A percentile compares a stretch with the other conserved stretches of the same genome.
Evolutionary conservation across 192 early-diverging fungal genomes (phyloP).

Genomic region (Coemansia sp.): DNA sequence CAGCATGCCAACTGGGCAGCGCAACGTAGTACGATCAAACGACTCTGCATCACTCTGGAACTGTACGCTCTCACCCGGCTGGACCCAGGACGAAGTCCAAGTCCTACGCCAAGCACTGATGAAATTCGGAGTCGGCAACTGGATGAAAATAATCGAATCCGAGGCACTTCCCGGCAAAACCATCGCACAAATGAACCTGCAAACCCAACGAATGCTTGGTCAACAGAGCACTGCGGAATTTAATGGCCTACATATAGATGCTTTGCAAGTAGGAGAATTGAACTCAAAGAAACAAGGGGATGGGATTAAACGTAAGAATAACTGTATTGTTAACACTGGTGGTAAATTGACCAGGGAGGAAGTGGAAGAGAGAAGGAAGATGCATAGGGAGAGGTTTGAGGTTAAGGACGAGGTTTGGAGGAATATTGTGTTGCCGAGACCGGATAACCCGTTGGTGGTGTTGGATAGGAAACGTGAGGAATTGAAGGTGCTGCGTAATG

Average conservation of each 20-base stretch:
- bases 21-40: slow-evolving; percentile 89
- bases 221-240: slow-evolving; percentile 97
- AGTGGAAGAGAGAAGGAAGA: slow-evolving; percentile 64
- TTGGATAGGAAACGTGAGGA: slow-evolving; percentile 67
- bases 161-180: slow-evolving; percentile 91
- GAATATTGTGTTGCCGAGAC: slow-evolving; percentile 69
- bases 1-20: slow-evolving; percentile 85
- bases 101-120: slow-evolving; percentile 81
- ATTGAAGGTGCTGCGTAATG: slow-evolving; percentile 58
- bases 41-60: slow-evolving; percentile 96
- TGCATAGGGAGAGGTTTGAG: slow-evolving; percentile 81
- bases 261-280: slow-evolving; percentile 78
- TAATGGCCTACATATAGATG: slow-evolving; percentile 88
- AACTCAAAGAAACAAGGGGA: slow-evolving; percentile 83
- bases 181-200: slow-evolving; percentile 97
- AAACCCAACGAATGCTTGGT: slow-evolving; percentile 90
- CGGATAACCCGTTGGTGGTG: slow-evolving; percentile 66
- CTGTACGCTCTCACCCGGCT: slow-evolving; percentile 90
- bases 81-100: slow-evolving; percentile 85
- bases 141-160: slow-evolving; percentile 93
- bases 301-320: slow-evolving; percentile 88
- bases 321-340: slow-evolving; percentile 93
- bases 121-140: slow-evolving; percentile 91
- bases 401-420: slow-evolving; percentile 69
- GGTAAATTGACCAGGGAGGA: slow-evolving; percentile 77